phyloP scores from a whole-genome alignment of 148 eudicot species.

The Persicaria tinctoria region DNA sequence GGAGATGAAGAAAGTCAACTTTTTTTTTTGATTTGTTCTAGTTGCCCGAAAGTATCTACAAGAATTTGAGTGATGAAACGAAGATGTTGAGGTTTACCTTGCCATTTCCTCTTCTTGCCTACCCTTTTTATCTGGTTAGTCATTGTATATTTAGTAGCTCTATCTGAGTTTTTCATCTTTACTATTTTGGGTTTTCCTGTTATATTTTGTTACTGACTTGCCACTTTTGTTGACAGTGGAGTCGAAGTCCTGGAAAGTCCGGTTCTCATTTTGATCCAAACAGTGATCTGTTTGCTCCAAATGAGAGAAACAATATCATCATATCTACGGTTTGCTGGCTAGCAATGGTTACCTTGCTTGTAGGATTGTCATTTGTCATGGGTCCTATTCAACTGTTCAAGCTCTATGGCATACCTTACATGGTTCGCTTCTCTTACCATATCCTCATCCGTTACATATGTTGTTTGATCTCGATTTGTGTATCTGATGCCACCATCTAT shows the following conservation, averaged over 20 bases:
- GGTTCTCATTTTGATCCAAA: slow-evolving; percentile 65
- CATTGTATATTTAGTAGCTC: neutral
- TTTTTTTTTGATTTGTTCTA: slow-evolving; percentile 13
- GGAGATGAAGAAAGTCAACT: neutral
- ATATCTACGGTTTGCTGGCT: slow-evolving; percentile 73
- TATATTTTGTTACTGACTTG: neutral
- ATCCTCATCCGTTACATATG: neutral
- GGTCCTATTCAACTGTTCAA: slow-evolving; percentile 65
- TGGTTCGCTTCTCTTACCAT: slow-evolving; percentile 27
- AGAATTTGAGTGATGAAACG: slow-evolving; percentile 31
- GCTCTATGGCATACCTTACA: slow-evolving; percentile 63
- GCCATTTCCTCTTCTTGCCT: slow-evolving; percentile 69
- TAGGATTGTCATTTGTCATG: slow-evolving; percentile 44
- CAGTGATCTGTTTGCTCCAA: slow-evolving; percentile 48
- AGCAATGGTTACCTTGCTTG: slow-evolving; percentile 62
- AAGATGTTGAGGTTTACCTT: slow-evolving; percentile 53
- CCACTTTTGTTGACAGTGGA: slow-evolving; percentile 31
- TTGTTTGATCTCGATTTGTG: neutral
- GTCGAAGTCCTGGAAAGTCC: slow-evolving; percentile 59
- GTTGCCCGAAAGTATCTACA: slow-evolving; percentile 52
- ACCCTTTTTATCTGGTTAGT: slow-evolving; percentile 62
- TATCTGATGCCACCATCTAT: neutral
- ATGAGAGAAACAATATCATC: slow-evolving; percentile 44
- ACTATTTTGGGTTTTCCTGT: neutral
- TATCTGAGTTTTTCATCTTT: neutral